Percentiles rank a stretch among this genome's conserved stretches.
phyloP scores from a whole-genome alignment of 179 eudicot species.

The Vitellaria paradoxa region DNA sequence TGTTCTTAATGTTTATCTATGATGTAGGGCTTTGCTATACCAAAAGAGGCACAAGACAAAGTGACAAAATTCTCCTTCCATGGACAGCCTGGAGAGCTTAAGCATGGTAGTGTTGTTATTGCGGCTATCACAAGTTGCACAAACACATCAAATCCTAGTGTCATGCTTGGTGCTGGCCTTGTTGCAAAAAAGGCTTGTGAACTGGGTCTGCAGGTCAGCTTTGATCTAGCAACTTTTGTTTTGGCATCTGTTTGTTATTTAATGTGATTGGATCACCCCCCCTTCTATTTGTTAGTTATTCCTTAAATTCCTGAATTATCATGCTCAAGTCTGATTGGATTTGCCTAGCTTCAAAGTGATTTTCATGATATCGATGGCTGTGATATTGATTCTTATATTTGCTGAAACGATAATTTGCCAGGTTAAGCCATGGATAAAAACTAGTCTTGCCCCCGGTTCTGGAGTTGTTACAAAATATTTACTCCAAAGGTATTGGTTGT shows the following conservation, averaged over 20 bases:
- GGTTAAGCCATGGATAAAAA: too few relatives aligned
- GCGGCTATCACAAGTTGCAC: constrained; percentile 62
- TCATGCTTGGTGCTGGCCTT: too few relatives aligned
- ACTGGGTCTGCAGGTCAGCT: constrained; percentile 42
- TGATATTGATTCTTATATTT: neutral
- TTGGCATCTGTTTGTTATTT: neutral
- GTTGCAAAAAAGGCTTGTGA: too few relatives aligned
- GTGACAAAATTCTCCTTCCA: constrained; percentile 47
- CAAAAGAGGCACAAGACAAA: constrained; percentile 47
- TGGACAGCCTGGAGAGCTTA: constrained; percentile 47
- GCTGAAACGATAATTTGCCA: neutral
- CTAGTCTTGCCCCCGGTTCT: too few relatives aligned
- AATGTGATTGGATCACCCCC: too few relatives aligned
- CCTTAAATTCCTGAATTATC: neutral
- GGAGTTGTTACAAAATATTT: too few relatives aligned
- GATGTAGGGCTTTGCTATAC: constrained; percentile 49
- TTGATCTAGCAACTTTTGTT: neutral
- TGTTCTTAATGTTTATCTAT: neutral
- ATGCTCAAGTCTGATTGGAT: neutral
- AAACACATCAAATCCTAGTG: constrained; percentile 59
- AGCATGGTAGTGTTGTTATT: constrained; percentile 51
- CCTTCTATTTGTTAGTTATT: too few relatives aligned
- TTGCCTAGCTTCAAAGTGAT: neutral
- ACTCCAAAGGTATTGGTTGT: too few relatives aligned
- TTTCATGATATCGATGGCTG: neutral